phyloP scores from a whole-genome alignment of 306 rosid species.

The Sophora flavescens region DNA sequence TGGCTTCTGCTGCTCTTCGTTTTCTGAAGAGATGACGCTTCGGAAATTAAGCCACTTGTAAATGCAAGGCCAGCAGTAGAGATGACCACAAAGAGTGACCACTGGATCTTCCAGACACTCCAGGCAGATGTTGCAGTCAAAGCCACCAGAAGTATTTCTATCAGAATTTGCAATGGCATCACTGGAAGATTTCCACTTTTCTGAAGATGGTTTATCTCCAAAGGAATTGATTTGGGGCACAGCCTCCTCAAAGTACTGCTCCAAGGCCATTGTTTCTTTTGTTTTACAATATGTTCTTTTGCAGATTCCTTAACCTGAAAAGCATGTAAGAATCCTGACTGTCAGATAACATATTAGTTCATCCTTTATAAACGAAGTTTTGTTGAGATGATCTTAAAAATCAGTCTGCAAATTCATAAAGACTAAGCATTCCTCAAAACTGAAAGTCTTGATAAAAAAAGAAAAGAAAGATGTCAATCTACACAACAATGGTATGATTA shows the following conservation, averaged over 20 bases:
- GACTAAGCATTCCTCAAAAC: neutral
- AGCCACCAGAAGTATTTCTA: slow-evolving; percentile 52
- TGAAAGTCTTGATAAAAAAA: neutral
- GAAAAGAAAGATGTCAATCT: slow-evolving; percentile 17
- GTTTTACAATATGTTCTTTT: slow-evolving; percentile 18
- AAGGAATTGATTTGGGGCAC: slow-evolving; percentile 39
- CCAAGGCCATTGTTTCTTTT: slow-evolving; percentile 54
- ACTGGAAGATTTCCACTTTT: slow-evolving; percentile 56
- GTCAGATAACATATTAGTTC: slow-evolving; percentile 7
- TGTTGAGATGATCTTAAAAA: neutral
- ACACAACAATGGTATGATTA: neutral
- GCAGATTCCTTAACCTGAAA: slow-evolving; percentile 39
- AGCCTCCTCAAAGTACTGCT: slow-evolving; percentile 56
- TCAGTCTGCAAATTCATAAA: slow-evolving; percentile 18
- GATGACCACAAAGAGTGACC: slow-evolving; percentile 95
- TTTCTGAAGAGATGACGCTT: slow-evolving; percentile 40
- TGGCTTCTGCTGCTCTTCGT: slow-evolving; percentile 46
- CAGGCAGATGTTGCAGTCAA: slow-evolving; percentile 94
- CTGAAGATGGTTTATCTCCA: slow-evolving; percentile 50
- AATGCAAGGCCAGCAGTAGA: slow-evolving; percentile 97
- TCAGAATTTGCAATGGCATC: slow-evolving; percentile 52
- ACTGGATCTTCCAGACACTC: slow-evolving; percentile 89
- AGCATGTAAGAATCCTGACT: slow-evolving; percentile 7
- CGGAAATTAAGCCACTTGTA: slow-evolving; percentile 81
- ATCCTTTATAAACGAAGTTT: neutral